Evolutionary conservation across 2,329 filamentous ascomycete species (phyloP).

Genomic region (Pseudogymnoascus sp.): DNA sequence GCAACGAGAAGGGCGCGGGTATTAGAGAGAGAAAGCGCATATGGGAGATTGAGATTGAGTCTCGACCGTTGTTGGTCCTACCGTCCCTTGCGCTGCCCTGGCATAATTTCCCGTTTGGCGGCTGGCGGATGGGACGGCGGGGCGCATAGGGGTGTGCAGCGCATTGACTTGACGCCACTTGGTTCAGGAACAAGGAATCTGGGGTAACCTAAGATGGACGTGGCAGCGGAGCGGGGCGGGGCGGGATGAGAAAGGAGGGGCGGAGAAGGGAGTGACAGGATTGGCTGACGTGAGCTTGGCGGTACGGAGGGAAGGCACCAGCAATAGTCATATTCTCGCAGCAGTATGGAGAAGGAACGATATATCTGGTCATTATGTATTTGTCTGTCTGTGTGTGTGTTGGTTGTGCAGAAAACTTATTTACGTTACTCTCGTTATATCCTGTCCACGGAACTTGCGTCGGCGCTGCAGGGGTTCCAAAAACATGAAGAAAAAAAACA

Average conservation of each 20-base stretch:
- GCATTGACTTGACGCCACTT: background rate
- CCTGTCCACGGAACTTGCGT: background rate
- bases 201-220: background rate
- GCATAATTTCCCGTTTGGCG: background rate
- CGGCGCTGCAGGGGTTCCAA: background rate
- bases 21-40: background rate
- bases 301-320: background rate
- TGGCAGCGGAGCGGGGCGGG: constrained; percentile 2
- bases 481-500: background rate
- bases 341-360: background rate
- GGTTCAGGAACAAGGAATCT: background rate
- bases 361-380: constrained; percentile 3
- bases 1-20: too few species aligned
- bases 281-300: background rate
- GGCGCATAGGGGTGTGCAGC: background rate
- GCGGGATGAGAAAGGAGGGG: background rate
- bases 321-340: background rate
- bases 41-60: constrained; percentile 4
- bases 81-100: background rate
- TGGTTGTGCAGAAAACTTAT: constrained; percentile 5
- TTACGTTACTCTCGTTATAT: constrained; percentile 8
- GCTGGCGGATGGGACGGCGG: background rate
- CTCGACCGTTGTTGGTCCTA: background rate
- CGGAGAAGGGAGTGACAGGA: background rate
- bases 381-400: constrained; percentile 1